These are phyloP conservation scores for Aspergillus pseudonomiae DNA, from an alignment of 2,329 filamentous ascomycete species.

Conservation along the genomic window DNA sequence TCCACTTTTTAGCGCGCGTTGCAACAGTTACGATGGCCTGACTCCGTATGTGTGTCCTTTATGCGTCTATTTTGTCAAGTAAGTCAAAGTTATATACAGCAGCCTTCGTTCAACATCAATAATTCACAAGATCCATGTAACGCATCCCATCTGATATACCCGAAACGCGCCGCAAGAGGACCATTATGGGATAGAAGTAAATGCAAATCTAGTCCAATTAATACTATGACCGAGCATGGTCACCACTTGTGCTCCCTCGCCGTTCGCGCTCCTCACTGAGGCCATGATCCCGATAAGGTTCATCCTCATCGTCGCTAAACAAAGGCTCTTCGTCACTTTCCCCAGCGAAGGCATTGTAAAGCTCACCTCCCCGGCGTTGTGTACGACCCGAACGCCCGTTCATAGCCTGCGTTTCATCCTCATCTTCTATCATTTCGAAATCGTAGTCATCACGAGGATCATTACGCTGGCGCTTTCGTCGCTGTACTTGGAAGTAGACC, in stretches of 20 bases:
- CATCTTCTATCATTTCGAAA: constrained; percentile 88
- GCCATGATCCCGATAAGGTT: constrained; percentile 37
- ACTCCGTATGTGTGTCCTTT: not conserved
- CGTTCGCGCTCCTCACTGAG: constrained; percentile 27
- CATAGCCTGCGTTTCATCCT: constrained; percentile 59
- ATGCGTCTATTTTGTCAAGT: not conserved
- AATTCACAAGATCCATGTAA: not conserved
- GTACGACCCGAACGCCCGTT: constrained; percentile 54
- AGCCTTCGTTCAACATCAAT: not conserved
- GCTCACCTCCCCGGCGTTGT: constrained; percentile 73
- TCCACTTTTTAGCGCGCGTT: not conserved
- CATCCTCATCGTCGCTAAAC: constrained; percentile 50
- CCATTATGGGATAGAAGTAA: not conserved
- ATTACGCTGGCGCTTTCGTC: constrained; percentile 74
- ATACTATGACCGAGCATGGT: constrained; percentile 11
- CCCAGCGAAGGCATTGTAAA: constrained; percentile 97
- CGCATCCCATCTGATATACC: not conserved
- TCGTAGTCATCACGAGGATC: constrained; percentile 82
- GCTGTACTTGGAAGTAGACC: constrained; percentile 79
- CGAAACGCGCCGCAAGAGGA: not conserved
- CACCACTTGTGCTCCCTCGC: constrained; percentile 16
- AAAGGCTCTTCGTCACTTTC: constrained; percentile 75
- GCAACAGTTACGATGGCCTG: not conserved
- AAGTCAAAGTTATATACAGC: not conserved
- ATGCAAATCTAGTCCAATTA: not conserved